Base-by-base conservation (phyloP, 23 red algal species). In the Gracilaria gracilis region DNA sequence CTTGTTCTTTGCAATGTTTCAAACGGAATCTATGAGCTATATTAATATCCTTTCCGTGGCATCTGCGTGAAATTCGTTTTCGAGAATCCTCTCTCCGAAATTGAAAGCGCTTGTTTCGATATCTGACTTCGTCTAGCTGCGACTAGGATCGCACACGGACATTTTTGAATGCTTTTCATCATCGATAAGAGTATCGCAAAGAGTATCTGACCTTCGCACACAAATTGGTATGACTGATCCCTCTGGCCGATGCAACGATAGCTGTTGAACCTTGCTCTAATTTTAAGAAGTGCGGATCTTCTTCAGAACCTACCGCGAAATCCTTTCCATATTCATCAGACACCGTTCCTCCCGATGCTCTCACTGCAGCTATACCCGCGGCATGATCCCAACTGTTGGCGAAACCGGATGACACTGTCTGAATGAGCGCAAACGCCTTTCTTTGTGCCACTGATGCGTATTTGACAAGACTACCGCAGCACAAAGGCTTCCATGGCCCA, bases 381-480 rank as follows among this genome's bases (percentile, higher is more conserved):
- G 67, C 83, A 40, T 87, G 83, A 57, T 87, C 83, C 83, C 83
- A 87, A 37, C 47, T 74, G 14, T 55, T 40, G 0, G 83, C 83
- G 53, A 38, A 44, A 27, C 66, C 33, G 9, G 11, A 3, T 40
- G 61, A 29, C 42, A 87, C 25, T 17, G 47, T 44, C 38, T 87
- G 83, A 28, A 87, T 59, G 47, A 87, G 47, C 11, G 62, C 83
- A 62, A 74, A 55, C 5, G 62, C 61, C 24, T 50, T 39, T n/a
- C 83, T 64, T 38, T 62, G 83, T 20, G 83, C 83, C 28, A 87
- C 83, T 1, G 61, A 38, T 47, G 83, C 83, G 37, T 87, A 87
- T 46, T 87, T 87, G 36, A 87, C 83, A 40, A 87, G 83, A 46
- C 62, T 72, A 44, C 83, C 83, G 34, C 83, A 87, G 66, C 83